Evolutionary conservation across 2,329 filamentous ascomycete genomes (phyloP).

Genomic region (Apiospora sp.): DNA sequence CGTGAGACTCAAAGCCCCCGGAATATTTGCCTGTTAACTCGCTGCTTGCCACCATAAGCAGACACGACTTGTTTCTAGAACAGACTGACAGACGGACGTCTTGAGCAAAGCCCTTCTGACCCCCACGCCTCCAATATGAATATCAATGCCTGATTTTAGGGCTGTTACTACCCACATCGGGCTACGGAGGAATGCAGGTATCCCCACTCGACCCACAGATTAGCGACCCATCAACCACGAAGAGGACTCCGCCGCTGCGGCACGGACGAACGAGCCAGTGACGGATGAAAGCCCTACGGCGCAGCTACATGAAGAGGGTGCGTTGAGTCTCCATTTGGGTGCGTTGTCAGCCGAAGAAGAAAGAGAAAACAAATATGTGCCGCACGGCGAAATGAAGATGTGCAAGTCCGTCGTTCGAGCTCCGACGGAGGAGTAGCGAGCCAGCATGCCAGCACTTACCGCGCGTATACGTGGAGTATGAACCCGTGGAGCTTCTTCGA

Average conservation of each 20-base stretch:
- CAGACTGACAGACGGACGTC: too few relatives aligned
- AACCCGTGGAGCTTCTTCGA: neutral
- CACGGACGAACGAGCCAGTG: neutral
- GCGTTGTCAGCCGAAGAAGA: neutral
- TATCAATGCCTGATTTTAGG: neutral
- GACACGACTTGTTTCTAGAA: too few relatives aligned
- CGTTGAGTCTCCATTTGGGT: neutral
- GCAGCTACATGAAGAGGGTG: neutral
- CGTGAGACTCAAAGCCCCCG: too few relatives aligned
- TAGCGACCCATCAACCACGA: neutral
- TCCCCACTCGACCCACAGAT: neutral
- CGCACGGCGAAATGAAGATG: neutral
- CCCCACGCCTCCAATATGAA: neutral
- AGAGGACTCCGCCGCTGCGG: too few relatives aligned
- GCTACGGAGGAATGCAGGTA: neutral
- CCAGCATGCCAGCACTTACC: neutral
- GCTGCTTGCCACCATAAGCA: too few relatives aligned
- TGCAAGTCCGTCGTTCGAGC: neutral
- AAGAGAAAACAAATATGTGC: neutral
- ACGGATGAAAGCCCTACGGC: neutral
- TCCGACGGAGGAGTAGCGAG: neutral
- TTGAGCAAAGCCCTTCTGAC: neutral
- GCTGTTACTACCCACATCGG: neutral
- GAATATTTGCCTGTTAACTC: too few relatives aligned
- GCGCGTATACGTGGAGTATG: neutral